Percentiles rank a stretch among this genome's conserved stretches.
Evolutionary conservation across 2,329 filamentous ascomycete genomes (phyloP).

Genomic region (Neophaeococcomyces aloes): DNA sequence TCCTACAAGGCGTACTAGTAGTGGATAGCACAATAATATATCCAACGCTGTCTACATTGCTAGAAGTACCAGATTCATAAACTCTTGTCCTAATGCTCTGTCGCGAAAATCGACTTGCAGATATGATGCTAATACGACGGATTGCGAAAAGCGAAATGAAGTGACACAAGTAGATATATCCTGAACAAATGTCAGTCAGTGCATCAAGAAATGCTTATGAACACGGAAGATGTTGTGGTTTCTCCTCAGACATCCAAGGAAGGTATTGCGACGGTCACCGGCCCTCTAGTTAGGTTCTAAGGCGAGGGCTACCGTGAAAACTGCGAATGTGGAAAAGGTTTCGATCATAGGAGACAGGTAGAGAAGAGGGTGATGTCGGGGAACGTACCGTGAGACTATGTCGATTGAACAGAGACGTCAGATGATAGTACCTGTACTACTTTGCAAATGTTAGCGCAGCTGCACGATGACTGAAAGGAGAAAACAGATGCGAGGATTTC

Average conservation of each 20-base stretch:
- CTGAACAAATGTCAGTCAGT: not conserved
- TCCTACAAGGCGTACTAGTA: not conserved
- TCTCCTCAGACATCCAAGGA: slow-evolving; percentile 45
- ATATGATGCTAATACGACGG: too few species aligned
- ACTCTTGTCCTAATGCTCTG: too few species aligned
- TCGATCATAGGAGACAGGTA: slow-evolving; percentile 35
- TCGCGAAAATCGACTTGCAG: too few species aligned
- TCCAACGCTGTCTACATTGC: too few species aligned
- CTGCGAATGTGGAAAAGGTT: slow-evolving; percentile 51
- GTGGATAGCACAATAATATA: not conserved
- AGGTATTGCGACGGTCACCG: slow-evolving; percentile 38
- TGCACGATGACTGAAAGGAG: not conserved
- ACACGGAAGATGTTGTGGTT: slow-evolving; percentile 1
- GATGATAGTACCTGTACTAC: slow-evolving; percentile 3
- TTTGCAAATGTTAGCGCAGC: slow-evolving; percentile 1
- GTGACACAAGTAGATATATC: too few species aligned
- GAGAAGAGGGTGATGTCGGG: not conserved
- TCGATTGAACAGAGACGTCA: too few species aligned
- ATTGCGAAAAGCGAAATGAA: too few species aligned
- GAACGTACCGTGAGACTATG: slow-evolving; percentile 7
- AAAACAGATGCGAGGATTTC: slow-evolving; percentile 15
- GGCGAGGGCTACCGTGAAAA: slow-evolving; percentile 49
- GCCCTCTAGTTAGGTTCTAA: slow-evolving; percentile 36
- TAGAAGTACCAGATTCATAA: too few species aligned
- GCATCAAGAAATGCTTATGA: not conserved